These are phyloP conservation scores for Entomortierella beljakovae DNA, from an alignment of 192 early-diverging fungal species.

Conservation along the genomic window DNA sequence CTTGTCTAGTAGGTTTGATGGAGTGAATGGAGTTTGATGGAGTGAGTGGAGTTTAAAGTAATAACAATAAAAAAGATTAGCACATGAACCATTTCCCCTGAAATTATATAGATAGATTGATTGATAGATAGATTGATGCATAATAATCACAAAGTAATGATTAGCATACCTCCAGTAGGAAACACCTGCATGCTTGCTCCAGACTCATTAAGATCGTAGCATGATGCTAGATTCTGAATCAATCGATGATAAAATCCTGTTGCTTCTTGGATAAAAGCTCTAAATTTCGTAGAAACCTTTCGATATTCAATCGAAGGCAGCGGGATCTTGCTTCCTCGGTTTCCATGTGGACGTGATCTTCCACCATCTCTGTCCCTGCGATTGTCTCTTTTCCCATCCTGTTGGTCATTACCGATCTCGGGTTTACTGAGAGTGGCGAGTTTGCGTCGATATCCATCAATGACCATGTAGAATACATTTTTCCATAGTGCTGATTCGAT, in stretches of 20 bases:
- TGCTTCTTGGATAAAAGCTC: slow-evolving; percentile 63
- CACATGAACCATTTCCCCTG: no score
- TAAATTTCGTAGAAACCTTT: slow-evolving; percentile 55
- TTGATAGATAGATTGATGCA: no score
- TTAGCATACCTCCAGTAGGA: slow-evolving; percentile 35
- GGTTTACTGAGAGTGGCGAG: slow-evolving; percentile 42
- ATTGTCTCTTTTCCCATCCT: slow-evolving; percentile 15
- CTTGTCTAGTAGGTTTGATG: slow-evolving; percentile 16
- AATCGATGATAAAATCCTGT: slow-evolving; percentile 64
- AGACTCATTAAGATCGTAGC: slow-evolving; percentile 56
- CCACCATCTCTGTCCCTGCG: slow-evolving; percentile 19
- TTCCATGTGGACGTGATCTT: slow-evolving; percentile 36
- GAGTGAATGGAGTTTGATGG: not conserved
- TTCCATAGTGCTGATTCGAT: slow-evolving; percentile 62
- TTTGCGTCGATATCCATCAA: slow-evolving; percentile 61
- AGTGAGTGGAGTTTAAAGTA: no score
- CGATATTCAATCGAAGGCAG: slow-evolving; percentile 33
- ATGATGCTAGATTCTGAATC: slow-evolving; percentile 56
- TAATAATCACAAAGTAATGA: not conserved
- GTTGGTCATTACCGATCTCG: slow-evolving; percentile 18
- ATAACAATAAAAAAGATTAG: no score
- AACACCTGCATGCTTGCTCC: slow-evolving; percentile 48
- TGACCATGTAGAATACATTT: slow-evolving; percentile 62
- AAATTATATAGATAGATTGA: not conserved
- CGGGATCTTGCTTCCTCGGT: slow-evolving; percentile 27